Evolutionary conservation across 1,139 yeast species (phyloP).

Genomic region (Arxiozyma telluris): DNA sequence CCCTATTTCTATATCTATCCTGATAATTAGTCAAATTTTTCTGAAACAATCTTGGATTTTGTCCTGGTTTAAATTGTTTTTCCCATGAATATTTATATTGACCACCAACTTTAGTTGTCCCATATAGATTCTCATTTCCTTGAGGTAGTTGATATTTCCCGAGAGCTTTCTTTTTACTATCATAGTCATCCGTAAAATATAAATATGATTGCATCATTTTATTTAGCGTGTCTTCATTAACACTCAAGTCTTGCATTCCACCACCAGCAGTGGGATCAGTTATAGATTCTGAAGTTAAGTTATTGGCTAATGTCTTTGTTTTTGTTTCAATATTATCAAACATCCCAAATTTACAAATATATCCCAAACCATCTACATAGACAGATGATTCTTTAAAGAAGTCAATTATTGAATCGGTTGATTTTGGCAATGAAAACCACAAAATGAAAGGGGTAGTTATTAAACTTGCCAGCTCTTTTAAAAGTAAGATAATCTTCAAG

Average conservation of each 20-base stretch:
- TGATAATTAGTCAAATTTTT: slow-evolving; percentile 6
- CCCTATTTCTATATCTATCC: background rate
- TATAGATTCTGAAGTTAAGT: background rate
- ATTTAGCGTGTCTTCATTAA: slow-evolving; percentile 48
- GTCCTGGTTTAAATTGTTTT: slow-evolving; percentile 29
- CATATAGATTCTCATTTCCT: background rate
- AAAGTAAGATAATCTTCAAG: slow-evolving; percentile 58
- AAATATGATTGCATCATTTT: slow-evolving; percentile 89
- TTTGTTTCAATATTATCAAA: slow-evolving; percentile 65
- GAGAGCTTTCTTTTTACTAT: slow-evolving; percentile 34
- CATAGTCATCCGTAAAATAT: slow-evolving; percentile 80
- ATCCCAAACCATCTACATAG: slow-evolving; percentile 90
- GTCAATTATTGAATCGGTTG: slow-evolving; percentile 70
- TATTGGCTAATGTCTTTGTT: slow-evolving; percentile 32
- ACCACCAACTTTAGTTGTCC: slow-evolving; percentile 1
- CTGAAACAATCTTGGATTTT: slow-evolving; percentile 20
- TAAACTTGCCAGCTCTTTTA: slow-evolving; percentile 73
- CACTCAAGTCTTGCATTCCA: slow-evolving; percentile 11
- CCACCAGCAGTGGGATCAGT: slow-evolving; percentile 4
- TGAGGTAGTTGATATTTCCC: slow-evolving; percentile 30
- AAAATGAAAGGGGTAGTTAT: slow-evolving; percentile 78
- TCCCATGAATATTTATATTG: slow-evolving; percentile 28
- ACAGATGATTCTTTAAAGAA: slow-evolving; percentile 83
- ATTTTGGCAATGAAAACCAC: slow-evolving; percentile 71
- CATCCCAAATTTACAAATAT: slow-evolving; percentile 90